Evolutionary conservation across 1,284 basidiomycete species (phyloP).

Genomic region (Schizopora paradoxa): DNA sequence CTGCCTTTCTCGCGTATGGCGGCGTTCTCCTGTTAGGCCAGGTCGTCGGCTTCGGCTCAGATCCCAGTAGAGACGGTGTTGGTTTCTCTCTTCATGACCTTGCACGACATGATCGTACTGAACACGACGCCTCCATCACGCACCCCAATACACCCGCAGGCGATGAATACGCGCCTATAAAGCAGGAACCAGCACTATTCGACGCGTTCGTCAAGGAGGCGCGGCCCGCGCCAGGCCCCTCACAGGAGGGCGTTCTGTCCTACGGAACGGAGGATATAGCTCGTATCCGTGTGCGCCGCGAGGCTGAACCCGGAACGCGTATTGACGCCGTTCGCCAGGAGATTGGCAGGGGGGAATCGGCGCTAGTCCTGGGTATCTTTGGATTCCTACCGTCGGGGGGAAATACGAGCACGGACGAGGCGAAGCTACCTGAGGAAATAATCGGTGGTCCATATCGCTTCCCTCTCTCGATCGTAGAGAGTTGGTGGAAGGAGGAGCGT

Average conservation of each 20-base stretch:
- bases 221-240: too few species aligned
- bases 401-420: too few species aligned
- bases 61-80: too few species aligned
- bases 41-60: conserved; percentile 25
- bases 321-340: conserved; percentile 43
- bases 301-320: conserved; percentile 32
- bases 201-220: conserved; percentile 20
- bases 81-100: conserved; percentile 39
- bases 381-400: too few species aligned
- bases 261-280: conserved; percentile 39
- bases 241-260: conserved; percentile 10
- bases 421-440: too few species aligned
- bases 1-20: conserved; percentile 28
- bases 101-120: conserved; percentile 37
- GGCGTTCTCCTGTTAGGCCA: conserved; percentile 27
- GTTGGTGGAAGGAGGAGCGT: conserved; percentile 47
- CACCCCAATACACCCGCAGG: conserved; percentile 31
- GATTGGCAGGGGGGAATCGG: conserved; percentile 62
- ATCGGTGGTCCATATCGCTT: too few species aligned
- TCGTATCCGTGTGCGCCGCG: conserved; percentile 41
- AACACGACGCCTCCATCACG: conserved; percentile 51
- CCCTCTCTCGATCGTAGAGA: conserved; percentile 38
- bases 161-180: conserved; percentile 28
- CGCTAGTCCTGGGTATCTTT: conserved; percentile 46
- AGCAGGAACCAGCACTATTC: conserved; percentile 21